Percentiles rank a stretch among this genome's conserved stretches.
phyloP scores from a whole-genome alignment of 306 rosid species.

The Cucumis cinereus region DNA sequence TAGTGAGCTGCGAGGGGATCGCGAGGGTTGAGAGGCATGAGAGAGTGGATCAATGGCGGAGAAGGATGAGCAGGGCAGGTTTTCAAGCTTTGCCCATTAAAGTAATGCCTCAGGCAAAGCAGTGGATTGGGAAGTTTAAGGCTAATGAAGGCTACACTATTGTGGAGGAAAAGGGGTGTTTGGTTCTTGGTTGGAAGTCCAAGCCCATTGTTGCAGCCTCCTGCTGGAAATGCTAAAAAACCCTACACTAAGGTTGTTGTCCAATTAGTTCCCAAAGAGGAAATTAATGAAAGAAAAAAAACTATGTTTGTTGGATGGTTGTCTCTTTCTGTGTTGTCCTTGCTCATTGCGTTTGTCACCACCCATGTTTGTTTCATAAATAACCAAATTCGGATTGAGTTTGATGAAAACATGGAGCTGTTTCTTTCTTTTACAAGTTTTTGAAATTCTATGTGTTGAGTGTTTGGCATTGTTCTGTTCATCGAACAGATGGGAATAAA shows the following conservation, averaged over 20 bases:
- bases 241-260: not conserved
- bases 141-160: constrained; percentile 50
- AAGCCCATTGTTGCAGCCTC: constrained; percentile 84
- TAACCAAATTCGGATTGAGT: constrained; percentile 4
- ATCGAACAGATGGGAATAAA: not conserved
- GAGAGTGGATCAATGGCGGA: constrained; percentile 74
- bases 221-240: constrained; percentile 69
- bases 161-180: constrained; percentile 79
- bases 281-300: not conserved
- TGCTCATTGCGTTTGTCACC: not conserved
- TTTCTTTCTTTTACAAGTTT: not conserved
- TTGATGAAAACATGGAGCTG: not conserved
- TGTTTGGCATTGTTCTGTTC: not conserved
- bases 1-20: constrained; percentile 84
- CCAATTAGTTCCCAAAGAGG: not conserved
- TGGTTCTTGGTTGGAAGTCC: constrained; percentile 87
- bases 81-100: constrained; percentile 58
- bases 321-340: not conserved
- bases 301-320: not conserved
- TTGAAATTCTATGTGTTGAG: not conserved
- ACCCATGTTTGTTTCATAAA: constrained; percentile 4
- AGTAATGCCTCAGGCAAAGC: constrained; percentile 50
- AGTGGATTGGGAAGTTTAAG: constrained; percentile 52
- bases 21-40: constrained; percentile 88
- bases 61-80: constrained; percentile 87